Conservation (phyloP, 73 alveolate species). For the Paramecium sonneborni region DNA sequence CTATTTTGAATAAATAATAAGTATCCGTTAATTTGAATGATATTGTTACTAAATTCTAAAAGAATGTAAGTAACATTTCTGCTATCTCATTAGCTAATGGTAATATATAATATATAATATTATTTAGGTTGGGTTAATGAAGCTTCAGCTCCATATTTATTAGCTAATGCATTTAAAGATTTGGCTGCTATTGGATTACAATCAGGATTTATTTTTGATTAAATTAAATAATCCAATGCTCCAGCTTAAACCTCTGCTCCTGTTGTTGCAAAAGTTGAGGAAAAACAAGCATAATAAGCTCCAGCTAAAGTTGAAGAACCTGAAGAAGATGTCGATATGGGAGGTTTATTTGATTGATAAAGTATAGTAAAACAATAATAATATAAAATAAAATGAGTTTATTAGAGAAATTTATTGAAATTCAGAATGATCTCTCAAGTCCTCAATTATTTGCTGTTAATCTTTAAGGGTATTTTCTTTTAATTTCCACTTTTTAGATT, state of each 20-base stretch:
- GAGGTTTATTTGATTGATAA: slow-evolving; percentile 89
- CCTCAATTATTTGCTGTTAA: background rate
- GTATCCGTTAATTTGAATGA: slow-evolving; percentile 93
- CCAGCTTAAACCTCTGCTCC: slow-evolving; percentile 71
- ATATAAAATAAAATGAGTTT: background rate
- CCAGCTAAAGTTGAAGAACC: slow-evolving; percentile 86
- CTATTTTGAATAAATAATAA: slow-evolving; percentile 95
- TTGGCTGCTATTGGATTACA: slow-evolving; percentile 95
- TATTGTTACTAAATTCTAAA: slow-evolving; percentile 79
- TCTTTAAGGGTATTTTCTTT: background rate
- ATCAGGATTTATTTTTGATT: slow-evolving; percentile 86
- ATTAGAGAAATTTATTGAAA: background rate
- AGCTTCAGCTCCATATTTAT: slow-evolving; percentile 97
- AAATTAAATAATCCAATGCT: slow-evolving; percentile 80
- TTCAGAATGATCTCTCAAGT: background rate
- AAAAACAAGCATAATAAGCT: slow-evolving; percentile 71
- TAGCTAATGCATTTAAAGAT: slow-evolving; percentile 97
- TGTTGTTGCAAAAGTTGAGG: slow-evolving; percentile 68
- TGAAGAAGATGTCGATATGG: slow-evolving; percentile 94
- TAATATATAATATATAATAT: slow-evolving; percentile 51
- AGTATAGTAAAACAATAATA: background rate
- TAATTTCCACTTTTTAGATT: background rate
- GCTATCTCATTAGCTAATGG: slow-evolving; percentile 88
- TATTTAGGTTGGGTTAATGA: slow-evolving; percentile 77
- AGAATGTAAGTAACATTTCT: slow-evolving; percentile 83